Percentiles rank a stretch among this genome's conserved stretches.
Evolutionary conservation across 345 rosid species (phyloP).

Genomic region (Melastoma malabathricum): DNA sequence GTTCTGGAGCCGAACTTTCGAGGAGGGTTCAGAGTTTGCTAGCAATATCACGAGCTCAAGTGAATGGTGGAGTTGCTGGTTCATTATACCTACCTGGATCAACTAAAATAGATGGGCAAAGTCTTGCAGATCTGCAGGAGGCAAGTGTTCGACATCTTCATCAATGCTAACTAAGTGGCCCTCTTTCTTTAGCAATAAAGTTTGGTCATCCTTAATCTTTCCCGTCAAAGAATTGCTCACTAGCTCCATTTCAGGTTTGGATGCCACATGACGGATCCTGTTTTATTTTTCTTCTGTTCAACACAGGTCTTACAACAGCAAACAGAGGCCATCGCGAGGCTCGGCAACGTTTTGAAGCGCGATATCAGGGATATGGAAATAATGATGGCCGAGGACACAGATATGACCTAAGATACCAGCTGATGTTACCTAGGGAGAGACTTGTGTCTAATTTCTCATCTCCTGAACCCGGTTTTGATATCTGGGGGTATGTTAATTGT

Average conservation of each 20-base stretch:
- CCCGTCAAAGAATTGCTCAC: background rate
- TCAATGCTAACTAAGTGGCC: too few species aligned
- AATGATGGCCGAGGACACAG: slow-evolving; percentile 73
- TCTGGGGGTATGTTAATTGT: too few species aligned
- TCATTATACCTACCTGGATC: slow-evolving; percentile 80
- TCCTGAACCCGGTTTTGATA: too few species aligned
- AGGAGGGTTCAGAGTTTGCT: slow-evolving; percentile 87
- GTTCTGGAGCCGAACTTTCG: slow-evolving; percentile 92
- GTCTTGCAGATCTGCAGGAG: slow-evolving; percentile 96
- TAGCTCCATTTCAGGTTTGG: background rate
- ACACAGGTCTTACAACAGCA: slow-evolving; percentile 73
- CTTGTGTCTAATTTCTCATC: too few species aligned
- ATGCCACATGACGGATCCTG: background rate
- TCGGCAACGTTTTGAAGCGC: slow-evolving; percentile 69
- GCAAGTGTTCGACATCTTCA: slow-evolving; percentile 13
- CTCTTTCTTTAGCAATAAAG: too few species aligned
- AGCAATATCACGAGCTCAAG: slow-evolving; percentile 61
- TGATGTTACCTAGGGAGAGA: slow-evolving; percentile 7
- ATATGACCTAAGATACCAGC: slow-evolving; percentile 26
- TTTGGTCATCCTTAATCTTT: background rate
- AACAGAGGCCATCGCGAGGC: slow-evolving; percentile 80
- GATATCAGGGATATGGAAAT: slow-evolving; percentile 75
- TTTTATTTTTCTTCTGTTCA: too few species aligned
- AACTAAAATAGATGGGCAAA: slow-evolving; percentile 86
- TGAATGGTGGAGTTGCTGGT: slow-evolving; percentile 44